A percentile compares a stretch with the other conserved stretches of the same genome.
These are phyloP conservation scores for Cercospora nicotianae DNA, from an alignment of 2,329 filamentous ascomycete genomes.

Conservation along the genomic window DNA sequence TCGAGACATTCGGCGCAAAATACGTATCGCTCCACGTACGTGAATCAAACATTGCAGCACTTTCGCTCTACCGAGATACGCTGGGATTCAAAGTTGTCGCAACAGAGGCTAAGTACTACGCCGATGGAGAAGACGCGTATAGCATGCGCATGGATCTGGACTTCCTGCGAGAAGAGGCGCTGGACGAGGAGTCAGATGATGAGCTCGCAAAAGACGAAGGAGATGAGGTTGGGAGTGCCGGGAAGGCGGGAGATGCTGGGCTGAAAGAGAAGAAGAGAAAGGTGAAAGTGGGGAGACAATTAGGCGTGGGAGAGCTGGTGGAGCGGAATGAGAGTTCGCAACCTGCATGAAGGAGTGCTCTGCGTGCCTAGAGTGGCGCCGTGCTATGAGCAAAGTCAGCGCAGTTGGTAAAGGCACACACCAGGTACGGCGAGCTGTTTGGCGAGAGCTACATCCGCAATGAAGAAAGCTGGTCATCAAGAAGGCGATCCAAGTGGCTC, in stretches of 20 bases:
- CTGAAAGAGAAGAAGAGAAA: conserved; percentile 66
- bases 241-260: conserved; percentile 14
- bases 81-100: conserved; percentile 86
- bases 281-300: conserved; percentile 76
- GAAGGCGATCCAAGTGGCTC: neutral
- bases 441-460: neutral
- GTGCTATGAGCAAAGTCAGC: neutral
- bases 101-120: conserved; percentile 88
- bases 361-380: too few relatives aligned
- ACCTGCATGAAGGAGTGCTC: neutral
- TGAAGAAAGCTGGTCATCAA: neutral
- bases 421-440: too few relatives aligned
- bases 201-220: conserved; percentile 43
- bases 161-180: conserved; percentile 56
- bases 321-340: conserved; percentile 47
- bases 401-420: neutral
- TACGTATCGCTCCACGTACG: conserved; percentile 97
- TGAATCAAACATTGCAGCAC: conserved; percentile 85
- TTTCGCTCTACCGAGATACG: conserved; percentile 89
- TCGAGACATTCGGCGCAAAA: conserved; percentile 84
- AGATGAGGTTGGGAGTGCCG: conserved; percentile 31
- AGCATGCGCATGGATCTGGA: conserved; percentile 86
- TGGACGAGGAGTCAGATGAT: conserved; percentile 47
- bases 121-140: conserved; percentile 94
- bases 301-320: conserved; percentile 75